Evolutionary conservation across 306 rosid genomes (phyloP), one percentile per base, ranked within the genome.

Genomic region (Begonia masoniana): DNA sequence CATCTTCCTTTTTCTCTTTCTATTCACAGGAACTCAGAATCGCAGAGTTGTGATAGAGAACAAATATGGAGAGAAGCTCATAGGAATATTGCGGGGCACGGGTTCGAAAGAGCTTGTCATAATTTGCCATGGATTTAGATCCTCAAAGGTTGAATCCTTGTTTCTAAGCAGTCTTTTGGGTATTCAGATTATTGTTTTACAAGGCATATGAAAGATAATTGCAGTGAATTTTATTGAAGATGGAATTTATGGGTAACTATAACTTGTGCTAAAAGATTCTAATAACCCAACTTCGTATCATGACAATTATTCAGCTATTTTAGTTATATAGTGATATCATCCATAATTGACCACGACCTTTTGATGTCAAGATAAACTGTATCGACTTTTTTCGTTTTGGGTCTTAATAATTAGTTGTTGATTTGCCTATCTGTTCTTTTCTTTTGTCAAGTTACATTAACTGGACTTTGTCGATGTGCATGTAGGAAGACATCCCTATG

Each of bases 401-500:
- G 39, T 31, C 39, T 2, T 21, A 21, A 21, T 21, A 21, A 21
- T 21, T 21, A 21, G 24, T 3, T 21, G 39, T 31, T 31, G 39
- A 31, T 31, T 31, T 31, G 7, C 39, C 39, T 31, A 26, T 43
- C 13, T 45, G 9, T 12, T 41, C 54, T 57, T 36, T 24, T 50
- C 12, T 54, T 3, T 41, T 19, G 12, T 48, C 43, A 15, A 12
- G 7, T 0, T 12, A 55, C 14, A 13, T 48, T 7, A 10, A 41
- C 24, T 15, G 35, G n/a, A 7, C 39, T 50, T 41, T 24, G 7
- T 49, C 52, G 10, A 9, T 51, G 13, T 51, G 13, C 43, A 13
- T 61, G 51, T 55, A 82, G 95, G 97, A 89, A 46, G 80, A 78
- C 64, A 80, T 85, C 42, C 95, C 97, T 1, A 82, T 85, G 97